Evolutionary conservation across 306 rosid genomes (phyloP).

Genomic region (Hippophae tibetana): DNA sequence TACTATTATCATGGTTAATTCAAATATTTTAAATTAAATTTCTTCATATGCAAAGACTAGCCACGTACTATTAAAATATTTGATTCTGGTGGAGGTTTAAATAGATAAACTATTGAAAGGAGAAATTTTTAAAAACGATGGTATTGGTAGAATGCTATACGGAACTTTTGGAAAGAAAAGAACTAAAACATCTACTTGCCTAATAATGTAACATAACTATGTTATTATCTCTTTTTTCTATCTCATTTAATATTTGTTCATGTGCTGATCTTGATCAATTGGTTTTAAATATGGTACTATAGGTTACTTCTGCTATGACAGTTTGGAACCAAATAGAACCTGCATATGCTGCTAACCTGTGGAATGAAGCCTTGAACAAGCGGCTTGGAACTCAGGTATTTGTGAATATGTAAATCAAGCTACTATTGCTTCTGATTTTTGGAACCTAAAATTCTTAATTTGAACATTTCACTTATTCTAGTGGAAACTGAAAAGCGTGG

Average conservation of each 20-base stretch:
- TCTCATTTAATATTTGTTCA: not conserved
- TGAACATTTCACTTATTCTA: conserved; percentile 15
- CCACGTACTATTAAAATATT: not conserved
- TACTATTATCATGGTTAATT: no score
- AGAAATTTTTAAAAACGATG: not conserved
- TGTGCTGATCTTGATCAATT: conserved; percentile 3
- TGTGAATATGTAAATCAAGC: not conserved
- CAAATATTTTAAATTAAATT: no score
- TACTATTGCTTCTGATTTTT: not conserved
- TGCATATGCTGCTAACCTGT: conserved; percentile 79
- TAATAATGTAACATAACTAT: not conserved
- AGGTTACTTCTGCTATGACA: conserved; percentile 98
- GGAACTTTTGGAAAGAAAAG: not conserved
- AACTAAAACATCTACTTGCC: not conserved
- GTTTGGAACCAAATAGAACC: conserved; percentile 89
- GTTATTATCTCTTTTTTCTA: not conserved
- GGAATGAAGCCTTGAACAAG: conserved; percentile 98
- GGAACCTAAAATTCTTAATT: not conserved
- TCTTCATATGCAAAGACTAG: no score
- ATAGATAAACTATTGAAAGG: not conserved
- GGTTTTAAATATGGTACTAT: conserved; percentile 20
- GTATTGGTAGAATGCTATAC: not conserved
- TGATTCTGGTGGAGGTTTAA: not conserved
- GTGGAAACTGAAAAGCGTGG: conserved; percentile 87
- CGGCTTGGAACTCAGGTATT: conserved; percentile 76